Evolutionary conservation across 2,329 filamentous ascomycete genomes (phyloP).

Genomic region (Microdochium trichocladiopsis): DNA sequence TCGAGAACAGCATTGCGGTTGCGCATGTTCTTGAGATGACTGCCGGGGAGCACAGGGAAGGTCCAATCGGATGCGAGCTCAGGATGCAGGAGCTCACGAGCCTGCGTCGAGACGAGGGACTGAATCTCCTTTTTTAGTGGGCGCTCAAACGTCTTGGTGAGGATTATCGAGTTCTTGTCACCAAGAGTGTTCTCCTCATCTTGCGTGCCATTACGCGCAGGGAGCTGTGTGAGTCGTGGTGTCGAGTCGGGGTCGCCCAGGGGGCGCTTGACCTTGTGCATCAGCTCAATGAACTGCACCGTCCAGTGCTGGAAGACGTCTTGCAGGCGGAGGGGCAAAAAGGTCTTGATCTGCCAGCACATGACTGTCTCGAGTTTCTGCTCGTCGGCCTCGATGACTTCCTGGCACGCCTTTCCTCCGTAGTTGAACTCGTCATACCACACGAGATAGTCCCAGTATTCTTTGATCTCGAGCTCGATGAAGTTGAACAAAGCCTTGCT

Average conservation of each 20-base stretch:
- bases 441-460: constrained; percentile 98
- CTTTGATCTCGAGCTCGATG: constrained; percentile 92
- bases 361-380: constrained; percentile 87
- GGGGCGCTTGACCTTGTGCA: constrained; percentile 80
- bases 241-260: constrained; percentile 42
- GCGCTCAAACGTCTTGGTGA: constrained; percentile 79
- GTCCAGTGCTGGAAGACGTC: constrained; percentile 87
- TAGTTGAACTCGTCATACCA: constrained; percentile 99
- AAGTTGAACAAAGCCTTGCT: constrained; percentile 94
- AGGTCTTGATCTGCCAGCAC: constrained; percentile 96
- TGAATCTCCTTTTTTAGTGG: constrained; percentile 85
- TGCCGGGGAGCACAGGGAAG: constrained; percentile 75
- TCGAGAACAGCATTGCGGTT: constrained; percentile 71
- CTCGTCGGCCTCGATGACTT: constrained; percentile 65
- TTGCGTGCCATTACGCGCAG: constrained; percentile 42
- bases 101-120: constrained; percentile 74
- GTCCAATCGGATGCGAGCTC: constrained; percentile 81
- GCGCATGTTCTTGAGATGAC: constrained; percentile 46
- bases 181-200: constrained; percentile 49
- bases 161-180: constrained; percentile 56
- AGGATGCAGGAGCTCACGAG: constrained; percentile 81
- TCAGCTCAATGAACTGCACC: constrained; percentile 88
- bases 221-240: constrained; percentile 51
- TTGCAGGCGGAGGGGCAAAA: constrained; percentile 75
- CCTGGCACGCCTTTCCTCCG: constrained; percentile 82